Percentiles rank a stretch among this genome's conserved stretches.
phyloP scores from a whole-genome alignment of 176 grass and related monocot genomes.

The Oryza punctata region DNA sequence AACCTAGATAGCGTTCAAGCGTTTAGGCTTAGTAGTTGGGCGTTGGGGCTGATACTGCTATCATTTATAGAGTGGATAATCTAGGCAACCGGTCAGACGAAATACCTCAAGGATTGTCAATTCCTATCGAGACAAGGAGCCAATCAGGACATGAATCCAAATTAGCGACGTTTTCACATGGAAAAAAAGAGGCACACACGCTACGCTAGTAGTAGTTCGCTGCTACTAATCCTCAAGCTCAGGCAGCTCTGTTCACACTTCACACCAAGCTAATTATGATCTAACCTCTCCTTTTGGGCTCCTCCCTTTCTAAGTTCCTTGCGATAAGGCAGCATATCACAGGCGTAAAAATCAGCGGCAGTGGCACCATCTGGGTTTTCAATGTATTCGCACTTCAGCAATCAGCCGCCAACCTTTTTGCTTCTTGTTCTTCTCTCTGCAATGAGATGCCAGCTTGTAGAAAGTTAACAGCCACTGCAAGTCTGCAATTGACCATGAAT shows the following conservation, averaged over 20 bases:
- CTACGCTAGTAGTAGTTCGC: neutral
- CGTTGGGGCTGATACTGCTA: neutral
- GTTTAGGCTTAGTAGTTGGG: neutral
- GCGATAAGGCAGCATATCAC: neutral
- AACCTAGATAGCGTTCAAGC: neutral
- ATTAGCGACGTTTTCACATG: neutral
- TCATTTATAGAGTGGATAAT: neutral
- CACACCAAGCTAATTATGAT: neutral
- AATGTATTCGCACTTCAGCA: neutral
- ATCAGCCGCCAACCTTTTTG: neutral
- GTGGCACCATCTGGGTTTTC: neutral
- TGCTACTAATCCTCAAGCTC: neutral
- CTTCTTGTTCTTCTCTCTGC: neutral
- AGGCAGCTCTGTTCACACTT: neutral
- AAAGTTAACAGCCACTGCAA: constrained; percentile 23
- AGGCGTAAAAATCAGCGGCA: neutral
- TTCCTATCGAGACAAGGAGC: neutral
- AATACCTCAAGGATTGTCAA: neutral
- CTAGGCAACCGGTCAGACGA: neutral
- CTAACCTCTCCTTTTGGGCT: neutral
- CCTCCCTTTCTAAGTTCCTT: neutral
- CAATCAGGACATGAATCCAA: neutral
- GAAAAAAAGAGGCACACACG: neutral
- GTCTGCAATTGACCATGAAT: constrained; percentile 34
- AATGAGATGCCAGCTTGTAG: neutral